Conservation (phyloP, 2,329 filamentous ascomycete species). For the Fragosphaeria purpurea region DNA sequence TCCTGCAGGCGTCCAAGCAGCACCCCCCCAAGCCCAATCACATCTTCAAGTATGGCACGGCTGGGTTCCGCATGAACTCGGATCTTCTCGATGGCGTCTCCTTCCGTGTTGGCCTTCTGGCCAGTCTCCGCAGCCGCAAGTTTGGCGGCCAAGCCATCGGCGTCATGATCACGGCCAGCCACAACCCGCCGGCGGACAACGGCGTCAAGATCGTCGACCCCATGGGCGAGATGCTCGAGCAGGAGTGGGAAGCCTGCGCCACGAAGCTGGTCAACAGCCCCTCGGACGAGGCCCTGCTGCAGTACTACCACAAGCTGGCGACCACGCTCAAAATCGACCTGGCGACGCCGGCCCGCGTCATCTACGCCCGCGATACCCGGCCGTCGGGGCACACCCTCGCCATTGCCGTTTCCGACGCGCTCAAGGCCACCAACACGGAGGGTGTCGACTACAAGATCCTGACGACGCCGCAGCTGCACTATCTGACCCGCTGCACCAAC, state of each 20-base stretch:
- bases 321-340: slow-evolving; percentile 67
- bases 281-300: slow-evolving; percentile 62
- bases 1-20: slow-evolving; percentile 52
- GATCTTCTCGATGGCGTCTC: slow-evolving; percentile 85
- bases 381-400: slow-evolving; percentile 82
- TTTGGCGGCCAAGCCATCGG: slow-evolving; percentile 85
- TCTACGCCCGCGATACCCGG: slow-evolving; percentile 87
- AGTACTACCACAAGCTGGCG: slow-evolving; percentile 67
- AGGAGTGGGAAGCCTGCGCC: slow-evolving; percentile 85
- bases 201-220: slow-evolving; percentile 95
- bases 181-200: slow-evolving; percentile 85
- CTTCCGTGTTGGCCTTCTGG: slow-evolving; percentile 83
- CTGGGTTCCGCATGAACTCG: slow-evolving; percentile 59
- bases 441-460: slow-evolving; percentile 80
- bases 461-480: slow-evolving; percentile 97
- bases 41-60: slow-evolving; percentile 55
- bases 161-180: slow-evolving; percentile 91
- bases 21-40: slow-evolving; percentile 46
- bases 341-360: slow-evolving; percentile 61
- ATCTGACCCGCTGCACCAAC: slow-evolving; percentile 89
- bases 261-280: slow-evolving; percentile 81
- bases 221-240: slow-evolving; percentile 95
- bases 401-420: slow-evolving; percentile 64
- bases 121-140: slow-evolving; percentile 80
- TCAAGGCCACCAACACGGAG: slow-evolving; percentile 65